Evolutionary conservation across 805 yeast species (phyloP).

Genomic region (Blastobotrys mokoenaii): DNA sequence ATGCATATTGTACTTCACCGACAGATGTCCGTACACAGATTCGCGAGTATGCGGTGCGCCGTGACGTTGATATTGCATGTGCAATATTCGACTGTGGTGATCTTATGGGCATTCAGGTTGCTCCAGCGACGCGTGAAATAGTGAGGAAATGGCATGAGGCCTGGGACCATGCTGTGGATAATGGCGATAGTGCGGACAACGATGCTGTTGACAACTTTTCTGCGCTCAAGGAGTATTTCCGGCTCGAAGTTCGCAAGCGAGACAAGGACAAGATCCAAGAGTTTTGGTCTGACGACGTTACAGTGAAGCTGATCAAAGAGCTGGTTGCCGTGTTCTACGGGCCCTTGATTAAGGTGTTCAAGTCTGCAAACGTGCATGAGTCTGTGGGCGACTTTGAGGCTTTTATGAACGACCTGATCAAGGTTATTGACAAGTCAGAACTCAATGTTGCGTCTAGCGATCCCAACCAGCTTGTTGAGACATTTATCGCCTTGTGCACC

Average conservation of each 20-base stretch:
- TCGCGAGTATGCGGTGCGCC: slow-evolving; percentile 26
- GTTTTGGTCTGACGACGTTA: slow-evolving; percentile 78
- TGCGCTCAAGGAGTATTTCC: slow-evolving; percentile 53
- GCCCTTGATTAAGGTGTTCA: slow-evolving; percentile 63
- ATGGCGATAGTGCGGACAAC: slow-evolving; percentile 16
- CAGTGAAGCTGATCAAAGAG: slow-evolving; percentile 67
- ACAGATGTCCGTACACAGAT: slow-evolving; percentile 23
- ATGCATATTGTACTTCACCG: slow-evolving; percentile 11
- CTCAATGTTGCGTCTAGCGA: slow-evolving; percentile 41
- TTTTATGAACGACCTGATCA: slow-evolving; percentile 60
- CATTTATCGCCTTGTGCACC: slow-evolving; percentile 55
- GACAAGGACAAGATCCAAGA: slow-evolving; percentile 72
- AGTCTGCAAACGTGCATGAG: slow-evolving; percentile 54
- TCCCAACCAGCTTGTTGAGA: slow-evolving; percentile 57
- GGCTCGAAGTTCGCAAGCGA: slow-evolving; percentile 52
- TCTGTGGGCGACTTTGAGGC: slow-evolving; percentile 55
- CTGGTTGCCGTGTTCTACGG: slow-evolving; percentile 64
- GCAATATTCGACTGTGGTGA: slow-evolving; percentile 13
- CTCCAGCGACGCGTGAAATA: slow-evolving; percentile 1
- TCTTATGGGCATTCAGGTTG: background rate
- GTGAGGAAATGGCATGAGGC: slow-evolving; percentile 26
- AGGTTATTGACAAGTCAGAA: slow-evolving; percentile 43
- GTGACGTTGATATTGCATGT: slow-evolving; percentile 21
- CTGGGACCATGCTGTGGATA: slow-evolving; percentile 30
- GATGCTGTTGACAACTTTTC: slow-evolving; percentile 40